Conservation (phyloP, 2,329 filamentous ascomycete species). For the Beauveria pseudobassiana region DNA sequence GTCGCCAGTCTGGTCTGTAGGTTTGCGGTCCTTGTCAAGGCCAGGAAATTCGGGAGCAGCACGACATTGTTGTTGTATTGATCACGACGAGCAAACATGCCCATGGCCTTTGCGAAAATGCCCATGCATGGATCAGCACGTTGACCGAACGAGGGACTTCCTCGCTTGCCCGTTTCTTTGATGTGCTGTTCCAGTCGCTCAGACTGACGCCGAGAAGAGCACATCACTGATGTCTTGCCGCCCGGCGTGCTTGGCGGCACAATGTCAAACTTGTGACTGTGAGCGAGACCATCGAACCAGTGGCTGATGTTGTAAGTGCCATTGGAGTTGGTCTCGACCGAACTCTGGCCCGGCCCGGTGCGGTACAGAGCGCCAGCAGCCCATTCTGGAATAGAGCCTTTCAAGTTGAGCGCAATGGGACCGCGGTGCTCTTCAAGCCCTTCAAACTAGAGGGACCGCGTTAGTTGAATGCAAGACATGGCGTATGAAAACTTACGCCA, state of each 20-base stretch:
- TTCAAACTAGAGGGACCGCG: slow-evolving; percentile 48
- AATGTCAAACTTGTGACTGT: slow-evolving; percentile 68
- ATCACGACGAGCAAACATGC: slow-evolving; percentile 40
- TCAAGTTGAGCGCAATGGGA: slow-evolving; percentile 55
- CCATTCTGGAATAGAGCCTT: slow-evolving; percentile 62
- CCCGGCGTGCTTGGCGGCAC: slow-evolving; percentile 29
- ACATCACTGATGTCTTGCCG: slow-evolving; percentile 42
- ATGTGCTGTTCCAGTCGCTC: slow-evolving; percentile 56
- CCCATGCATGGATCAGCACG: slow-evolving; percentile 67
- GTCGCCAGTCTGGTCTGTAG: slow-evolving; percentile 23
- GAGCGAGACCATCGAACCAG: slow-evolving; percentile 75
- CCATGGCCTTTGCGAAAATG: slow-evolving; percentile 64
- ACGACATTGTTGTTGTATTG: slow-evolving; percentile 55
- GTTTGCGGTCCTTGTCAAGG: slow-evolving; percentile 23
- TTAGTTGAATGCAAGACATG: background rate
- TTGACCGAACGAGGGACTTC: slow-evolving; percentile 59
- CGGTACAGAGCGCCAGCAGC: slow-evolving; percentile 65
- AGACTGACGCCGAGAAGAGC: slow-evolving; percentile 63
- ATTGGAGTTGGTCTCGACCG: slow-evolving; percentile 48
- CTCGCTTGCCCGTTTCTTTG: slow-evolving; percentile 48
- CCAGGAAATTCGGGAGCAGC: slow-evolving; percentile 56
- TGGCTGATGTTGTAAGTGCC: slow-evolving; percentile 59
- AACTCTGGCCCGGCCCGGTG: slow-evolving; percentile 62
- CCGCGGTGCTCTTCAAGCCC: slow-evolving; percentile 57
- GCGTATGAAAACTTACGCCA: slow-evolving; percentile 21